These are phyloP conservation scores for Rossbeevera mucosa DNA, from an alignment of 768 basidiomycete species.

Conservation along the genomic window DNA sequence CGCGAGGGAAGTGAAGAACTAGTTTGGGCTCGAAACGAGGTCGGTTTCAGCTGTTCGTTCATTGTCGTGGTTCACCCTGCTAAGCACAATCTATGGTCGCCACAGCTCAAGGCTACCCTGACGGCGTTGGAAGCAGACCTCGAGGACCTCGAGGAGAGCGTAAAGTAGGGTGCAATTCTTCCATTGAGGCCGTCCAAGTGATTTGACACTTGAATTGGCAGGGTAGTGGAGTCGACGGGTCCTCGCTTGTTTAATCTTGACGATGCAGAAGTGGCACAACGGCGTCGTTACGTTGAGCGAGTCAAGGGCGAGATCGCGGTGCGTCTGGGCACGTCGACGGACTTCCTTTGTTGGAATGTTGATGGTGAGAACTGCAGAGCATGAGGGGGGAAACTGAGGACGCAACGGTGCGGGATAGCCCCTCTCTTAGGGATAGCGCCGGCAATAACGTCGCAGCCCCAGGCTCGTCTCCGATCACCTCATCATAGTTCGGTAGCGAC, in stretches of 20 bases:
- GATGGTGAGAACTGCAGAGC: slow-evolving; percentile 51
- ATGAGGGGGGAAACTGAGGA: slow-evolving; percentile 63
- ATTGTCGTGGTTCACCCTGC: background rate
- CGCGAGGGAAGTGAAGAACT: slow-evolving; percentile 75
- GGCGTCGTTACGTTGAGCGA: slow-evolving; percentile 71
- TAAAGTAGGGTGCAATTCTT: slow-evolving; percentile 52
- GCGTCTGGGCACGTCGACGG: slow-evolving; percentile 25
- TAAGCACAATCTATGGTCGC: background rate
- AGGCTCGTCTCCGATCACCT: slow-evolving; percentile 15
- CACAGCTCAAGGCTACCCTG: slow-evolving; percentile 71
- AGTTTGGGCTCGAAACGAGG: slow-evolving; percentile 75
- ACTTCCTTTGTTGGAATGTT: slow-evolving; percentile 7
- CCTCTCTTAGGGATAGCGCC: background rate
- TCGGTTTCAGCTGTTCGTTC: slow-evolving; percentile 23
- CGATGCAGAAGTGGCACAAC: slow-evolving; percentile 67
- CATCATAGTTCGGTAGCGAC: slow-evolving; percentile 14
- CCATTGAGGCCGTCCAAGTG: background rate
- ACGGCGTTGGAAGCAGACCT: slow-evolving; percentile 79
- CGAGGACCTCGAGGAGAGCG: slow-evolving; percentile 91
- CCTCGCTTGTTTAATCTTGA: slow-evolving; percentile 81
- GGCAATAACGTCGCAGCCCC: background rate
- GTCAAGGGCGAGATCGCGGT: slow-evolving; percentile 80
- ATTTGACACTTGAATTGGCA: slow-evolving; percentile 28
- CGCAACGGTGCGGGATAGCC: slow-evolving; percentile 12
- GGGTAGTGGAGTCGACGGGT: slow-evolving; percentile 84